Evolutionary conservation across 495 filamentous ascomycete genomes (phyloP).

Genomic region (Pseudevernia furfuracea): DNA sequence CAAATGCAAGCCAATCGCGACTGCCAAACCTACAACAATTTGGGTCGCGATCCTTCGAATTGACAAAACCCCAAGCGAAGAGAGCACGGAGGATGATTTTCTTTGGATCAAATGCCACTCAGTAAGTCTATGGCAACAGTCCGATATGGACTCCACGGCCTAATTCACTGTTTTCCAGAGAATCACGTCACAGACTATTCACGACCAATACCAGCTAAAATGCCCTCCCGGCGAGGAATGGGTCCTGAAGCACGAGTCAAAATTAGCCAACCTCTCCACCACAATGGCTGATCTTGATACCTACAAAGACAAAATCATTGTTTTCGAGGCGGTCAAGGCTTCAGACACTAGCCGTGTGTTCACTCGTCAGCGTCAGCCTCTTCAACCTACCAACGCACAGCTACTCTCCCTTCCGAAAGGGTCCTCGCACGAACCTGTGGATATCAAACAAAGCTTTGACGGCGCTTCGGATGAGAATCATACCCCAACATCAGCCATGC

Average conservation of each 20-base stretch:
- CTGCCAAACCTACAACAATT: constrained; percentile 10
- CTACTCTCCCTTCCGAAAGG: background rate
- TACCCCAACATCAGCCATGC: background rate
- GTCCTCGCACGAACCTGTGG: background rate
- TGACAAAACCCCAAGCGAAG: background rate
- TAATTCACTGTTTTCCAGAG: constrained; percentile 27
- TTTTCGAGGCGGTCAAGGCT: constrained; percentile 28
- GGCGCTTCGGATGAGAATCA: background rate
- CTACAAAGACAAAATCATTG: constrained; percentile 29
- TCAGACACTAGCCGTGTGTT: constrained; percentile 1
- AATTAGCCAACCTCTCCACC: constrained; percentile 21
- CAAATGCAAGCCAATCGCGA: constrained; percentile 12
- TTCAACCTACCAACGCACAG: constrained; percentile 16
- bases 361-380: constrained; percentile 9
- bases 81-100: constrained; percentile 27
- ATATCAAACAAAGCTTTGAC: background rate
- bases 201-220: constrained; percentile 25
- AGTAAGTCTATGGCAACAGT: constrained; percentile 21
- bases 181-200: constrained; percentile 28
- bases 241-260: constrained; percentile 22
- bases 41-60: constrained; percentile 16
- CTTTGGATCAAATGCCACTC: constrained; percentile 33
- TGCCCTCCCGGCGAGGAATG: constrained; percentile 14
- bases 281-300: constrained; percentile 25
- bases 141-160: too few relatives aligned